Conservation (phyloP, 2,329 filamentous ascomycete genomes). For the Huntiella omanensis region DNA sequence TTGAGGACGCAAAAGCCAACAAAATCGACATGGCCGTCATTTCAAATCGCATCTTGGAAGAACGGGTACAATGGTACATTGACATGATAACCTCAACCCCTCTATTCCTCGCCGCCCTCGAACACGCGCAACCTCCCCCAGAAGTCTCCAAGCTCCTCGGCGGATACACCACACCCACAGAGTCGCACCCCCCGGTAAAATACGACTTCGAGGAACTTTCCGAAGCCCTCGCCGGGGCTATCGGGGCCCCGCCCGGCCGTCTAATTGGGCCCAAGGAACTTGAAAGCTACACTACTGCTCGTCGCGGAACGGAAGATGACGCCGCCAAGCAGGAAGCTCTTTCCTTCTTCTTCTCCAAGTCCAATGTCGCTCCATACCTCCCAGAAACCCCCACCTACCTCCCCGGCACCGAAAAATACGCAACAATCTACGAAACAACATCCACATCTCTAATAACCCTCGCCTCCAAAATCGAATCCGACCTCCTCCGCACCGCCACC, state of each 20-base stretch:
- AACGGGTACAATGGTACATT: constrained; percentile 35
- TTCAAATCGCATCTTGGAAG: constrained; percentile 30
- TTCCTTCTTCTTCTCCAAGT: constrained; percentile 9
- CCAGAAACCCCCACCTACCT: not conserved
- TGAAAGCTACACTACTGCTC: constrained; percentile 1
- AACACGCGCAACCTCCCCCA: constrained; percentile 15
- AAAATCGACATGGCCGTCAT: constrained; percentile 26
- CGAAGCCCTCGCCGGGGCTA: constrained; percentile 13
- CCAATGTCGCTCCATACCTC: not conserved
- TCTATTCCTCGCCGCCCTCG: constrained; percentile 20
- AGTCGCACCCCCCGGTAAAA: constrained; percentile 5
- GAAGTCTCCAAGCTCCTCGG: constrained; percentile 17
- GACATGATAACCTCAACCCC: constrained; percentile 23
- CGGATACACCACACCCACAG: not conserved
- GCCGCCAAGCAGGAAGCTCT: constrained; percentile 7
- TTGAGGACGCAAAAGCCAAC: constrained; percentile 27
- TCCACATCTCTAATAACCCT: constrained; percentile 15
- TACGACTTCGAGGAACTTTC: constrained; percentile 10
- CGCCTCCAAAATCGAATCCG: constrained; percentile 17
- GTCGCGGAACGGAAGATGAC: constrained; percentile 6
- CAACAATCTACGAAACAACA: constrained; percentile 7
- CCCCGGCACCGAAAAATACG: constrained; percentile 11
- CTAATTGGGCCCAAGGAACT: constrained; percentile 10
- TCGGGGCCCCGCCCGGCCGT: constrained; percentile 16
- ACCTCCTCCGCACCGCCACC: constrained; percentile 16